These are phyloP conservation scores for Themeda triandra DNA, from an alignment of 176 grass and related monocot genomes.

Conservation along the genomic window DNA sequence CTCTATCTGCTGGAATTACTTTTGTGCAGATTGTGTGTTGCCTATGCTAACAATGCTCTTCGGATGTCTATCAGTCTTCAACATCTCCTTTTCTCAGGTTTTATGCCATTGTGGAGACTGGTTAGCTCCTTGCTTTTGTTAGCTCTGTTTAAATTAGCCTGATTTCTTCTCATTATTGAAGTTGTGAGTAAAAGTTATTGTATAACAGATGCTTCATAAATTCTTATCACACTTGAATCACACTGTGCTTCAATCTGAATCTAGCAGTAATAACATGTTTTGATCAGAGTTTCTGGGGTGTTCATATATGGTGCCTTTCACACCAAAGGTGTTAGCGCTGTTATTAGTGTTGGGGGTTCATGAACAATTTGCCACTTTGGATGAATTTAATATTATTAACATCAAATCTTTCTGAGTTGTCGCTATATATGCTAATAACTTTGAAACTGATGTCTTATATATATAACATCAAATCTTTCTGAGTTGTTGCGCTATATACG, in stretches of 20 bases:
- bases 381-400: not conserved
- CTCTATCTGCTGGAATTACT: not conserved
- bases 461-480: not conserved
- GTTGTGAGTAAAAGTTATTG: not conserved
- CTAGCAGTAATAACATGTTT: not conserved
- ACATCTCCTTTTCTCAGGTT: not conserved
- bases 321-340: not conserved
- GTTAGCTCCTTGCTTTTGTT: not conserved
- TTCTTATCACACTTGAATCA: constrained; percentile 8
- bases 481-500: constrained; percentile 3
- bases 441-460: constrained; percentile 9
- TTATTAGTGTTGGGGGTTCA: not conserved
- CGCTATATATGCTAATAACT: not conserved
- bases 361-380: not conserved
- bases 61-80: constrained; percentile 16
- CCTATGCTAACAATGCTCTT: not conserved
- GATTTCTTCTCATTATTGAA: constrained; percentile 6
- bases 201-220: not conserved
- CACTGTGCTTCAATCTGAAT: not conserved
- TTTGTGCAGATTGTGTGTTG: not conserved
- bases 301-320: not conserved
- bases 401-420: constrained; percentile 11
- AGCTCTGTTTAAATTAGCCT: not conserved
- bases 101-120: not conserved
- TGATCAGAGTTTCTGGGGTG: not conserved